These are phyloP conservation scores for Triadica sebifera DNA, from an alignment of 345 rosid genomes.

Conservation along the genomic window DNA sequence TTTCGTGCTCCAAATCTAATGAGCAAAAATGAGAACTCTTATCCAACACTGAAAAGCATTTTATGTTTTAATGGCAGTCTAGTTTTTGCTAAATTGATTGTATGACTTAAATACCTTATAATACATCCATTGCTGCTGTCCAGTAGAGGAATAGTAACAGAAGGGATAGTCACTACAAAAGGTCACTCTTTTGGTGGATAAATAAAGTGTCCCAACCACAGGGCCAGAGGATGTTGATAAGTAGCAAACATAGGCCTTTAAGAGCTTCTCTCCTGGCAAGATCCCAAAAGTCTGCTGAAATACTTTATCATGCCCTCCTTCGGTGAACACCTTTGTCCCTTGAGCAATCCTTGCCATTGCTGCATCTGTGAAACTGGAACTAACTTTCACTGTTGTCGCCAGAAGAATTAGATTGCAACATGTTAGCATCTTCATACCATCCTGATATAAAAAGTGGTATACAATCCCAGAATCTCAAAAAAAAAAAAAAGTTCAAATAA, in stretches of 20 bases:
- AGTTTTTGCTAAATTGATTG: background rate
- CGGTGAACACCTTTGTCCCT: conserved; percentile 65
- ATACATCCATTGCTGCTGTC: conserved; percentile 53
- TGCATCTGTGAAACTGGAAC: conserved; percentile 67
- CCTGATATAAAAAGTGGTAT: background rate
- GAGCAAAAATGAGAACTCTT: no score
- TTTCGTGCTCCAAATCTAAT: background rate
- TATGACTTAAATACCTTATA: conserved; percentile 51
- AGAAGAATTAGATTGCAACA: conserved; percentile 7
- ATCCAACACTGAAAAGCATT: background rate
- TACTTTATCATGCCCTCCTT: conserved; percentile 75
- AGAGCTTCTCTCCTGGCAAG: conserved; percentile 56
- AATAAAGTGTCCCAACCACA: conserved; percentile 66
- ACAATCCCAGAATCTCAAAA: background rate
- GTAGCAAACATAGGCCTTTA: conserved; percentile 69
- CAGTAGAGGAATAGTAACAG: conserved; percentile 40
- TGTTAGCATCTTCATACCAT: conserved; percentile 9
- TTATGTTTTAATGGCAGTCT: background rate
- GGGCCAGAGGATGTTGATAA: conserved; percentile 73
- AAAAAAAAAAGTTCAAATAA: background rate
- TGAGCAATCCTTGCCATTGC: conserved; percentile 79
- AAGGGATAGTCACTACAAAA: conserved; percentile 73
- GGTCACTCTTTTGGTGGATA: conserved; percentile 55
- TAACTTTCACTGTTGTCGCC: conserved; percentile 50
- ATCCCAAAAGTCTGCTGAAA: conserved; percentile 60